Evolutionary conservation across 441 rosid species (phyloP).

Genomic region (Populus trichocarpa): DNA sequence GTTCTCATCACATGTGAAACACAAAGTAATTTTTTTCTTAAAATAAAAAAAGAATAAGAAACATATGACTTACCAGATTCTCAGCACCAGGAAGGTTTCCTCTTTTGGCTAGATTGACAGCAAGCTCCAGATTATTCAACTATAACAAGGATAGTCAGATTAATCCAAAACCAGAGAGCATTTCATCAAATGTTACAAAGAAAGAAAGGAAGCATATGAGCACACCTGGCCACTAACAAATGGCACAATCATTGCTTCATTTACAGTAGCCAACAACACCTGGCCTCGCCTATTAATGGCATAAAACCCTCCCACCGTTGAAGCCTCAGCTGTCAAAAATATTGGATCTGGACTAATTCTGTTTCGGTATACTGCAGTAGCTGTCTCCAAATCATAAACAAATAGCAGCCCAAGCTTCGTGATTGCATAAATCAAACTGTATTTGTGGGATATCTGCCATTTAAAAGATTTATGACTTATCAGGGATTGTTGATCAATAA

Average conservation of each 20-base stretch:
- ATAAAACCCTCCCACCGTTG: constrained; percentile 88
- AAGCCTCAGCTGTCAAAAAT: constrained; percentile 96
- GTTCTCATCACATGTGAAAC: constrained; percentile 7
- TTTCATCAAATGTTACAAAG: neutral
- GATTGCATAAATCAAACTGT: constrained; percentile 85
- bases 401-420: constrained; percentile 98
- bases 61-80: constrained; percentile 59
- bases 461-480: constrained; percentile 27
- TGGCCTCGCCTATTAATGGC: constrained; percentile 98
- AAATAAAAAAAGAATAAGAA: neutral
- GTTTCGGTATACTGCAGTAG: constrained; percentile 96
- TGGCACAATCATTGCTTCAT: constrained; percentile 92
- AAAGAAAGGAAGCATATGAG: constrained; percentile 1
- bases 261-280: constrained; percentile 90
- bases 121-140: constrained; percentile 96
- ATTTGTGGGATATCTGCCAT: constrained; percentile 94
- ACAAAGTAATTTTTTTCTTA: neutral
- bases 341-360: constrained; percentile 99
- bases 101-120: constrained; percentile 96
- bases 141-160: constrained; percentile 30
- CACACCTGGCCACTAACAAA: constrained; percentile 98
- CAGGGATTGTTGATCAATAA: constrained; percentile 17
- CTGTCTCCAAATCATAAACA: constrained; percentile 99
- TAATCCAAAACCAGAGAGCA: neutral
- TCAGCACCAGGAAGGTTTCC: constrained; percentile 99